A percentile compares a stretch with the other conserved stretches of the same genome.
Conservation (phyloP, 345 rosid genomes). For the Citrus medica region DNA sequence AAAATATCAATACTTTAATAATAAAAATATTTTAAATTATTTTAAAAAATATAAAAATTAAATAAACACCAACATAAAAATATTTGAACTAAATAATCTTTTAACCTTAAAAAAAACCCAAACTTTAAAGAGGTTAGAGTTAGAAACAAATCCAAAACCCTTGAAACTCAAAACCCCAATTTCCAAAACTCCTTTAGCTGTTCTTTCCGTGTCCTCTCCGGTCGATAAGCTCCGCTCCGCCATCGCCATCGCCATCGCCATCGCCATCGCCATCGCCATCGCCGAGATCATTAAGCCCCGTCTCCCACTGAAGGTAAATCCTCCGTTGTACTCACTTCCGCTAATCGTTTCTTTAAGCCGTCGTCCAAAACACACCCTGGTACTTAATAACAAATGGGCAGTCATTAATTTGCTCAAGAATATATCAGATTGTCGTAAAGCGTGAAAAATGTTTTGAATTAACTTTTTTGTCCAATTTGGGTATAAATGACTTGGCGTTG, state of each 20-base stretch:
- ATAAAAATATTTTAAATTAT: rapidly evolving
- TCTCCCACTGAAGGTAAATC: neutral
- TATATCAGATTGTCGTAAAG: neutral
- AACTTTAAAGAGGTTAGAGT: neutral
- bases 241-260: neutral
- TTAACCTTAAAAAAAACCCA: neutral
- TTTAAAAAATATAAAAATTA: no score
- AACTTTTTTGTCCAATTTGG: neutral
- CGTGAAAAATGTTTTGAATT: neutral
- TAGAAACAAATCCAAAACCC: neutral
- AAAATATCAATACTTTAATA: rapidly evolving
- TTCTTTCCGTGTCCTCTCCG: neutral
- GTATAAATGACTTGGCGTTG: neutral
- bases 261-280: neutral
- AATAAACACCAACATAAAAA: no score
- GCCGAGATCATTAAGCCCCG: neutral
- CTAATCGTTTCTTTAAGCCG: neutral
- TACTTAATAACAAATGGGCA: neutral
- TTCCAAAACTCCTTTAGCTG: neutral
- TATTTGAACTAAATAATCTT: no score
- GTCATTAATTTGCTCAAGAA: neutral
- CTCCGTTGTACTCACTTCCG: neutral
- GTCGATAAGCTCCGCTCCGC: neutral
- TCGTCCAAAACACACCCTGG: neutral
- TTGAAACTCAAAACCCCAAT: neutral